phyloP scores from a whole-genome alignment of 176 grass and related monocot species.

The Oryza australiensis region DNA sequence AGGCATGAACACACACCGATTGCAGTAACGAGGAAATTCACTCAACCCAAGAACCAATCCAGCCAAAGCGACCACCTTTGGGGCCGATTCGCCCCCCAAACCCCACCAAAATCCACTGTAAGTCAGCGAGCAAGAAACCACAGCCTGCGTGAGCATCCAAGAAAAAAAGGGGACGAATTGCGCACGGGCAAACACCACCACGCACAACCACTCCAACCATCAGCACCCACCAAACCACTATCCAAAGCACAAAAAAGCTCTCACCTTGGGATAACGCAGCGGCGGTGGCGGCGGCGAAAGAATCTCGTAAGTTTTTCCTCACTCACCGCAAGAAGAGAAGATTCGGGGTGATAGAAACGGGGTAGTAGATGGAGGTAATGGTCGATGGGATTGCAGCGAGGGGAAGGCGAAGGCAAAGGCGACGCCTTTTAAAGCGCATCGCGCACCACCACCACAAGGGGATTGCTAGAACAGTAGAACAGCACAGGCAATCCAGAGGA shows the following conservation, averaged over 20 bases:
- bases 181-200: neutral
- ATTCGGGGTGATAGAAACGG: neutral
- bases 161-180: neutral
- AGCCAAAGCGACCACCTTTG: constrained; percentile 38
- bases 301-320: neutral
- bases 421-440: constrained; percentile 48
- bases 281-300: neutral
- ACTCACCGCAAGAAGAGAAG: neutral
- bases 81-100: neutral
- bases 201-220: neutral
- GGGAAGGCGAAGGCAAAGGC: neutral
- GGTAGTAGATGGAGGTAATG: neutral
- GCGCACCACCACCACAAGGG: neutral
- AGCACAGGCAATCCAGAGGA: neutral
- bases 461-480: constrained; percentile 5
- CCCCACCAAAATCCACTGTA: neutral
- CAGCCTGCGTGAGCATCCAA: neutral
- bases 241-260: constrained; percentile 16
- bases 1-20: neutral
- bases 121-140: neutral
- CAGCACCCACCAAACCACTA: neutral
- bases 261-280: constrained; percentile 27
- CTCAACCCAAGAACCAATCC: constrained; percentile 1
- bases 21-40: constrained; percentile 6
- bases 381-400: neutral